Percentiles rank a stretch among this genome's conserved stretches.
Conservation (phyloP, 1,284 basidiomycete genomes). For the Rhizopogon parksii region DNA sequence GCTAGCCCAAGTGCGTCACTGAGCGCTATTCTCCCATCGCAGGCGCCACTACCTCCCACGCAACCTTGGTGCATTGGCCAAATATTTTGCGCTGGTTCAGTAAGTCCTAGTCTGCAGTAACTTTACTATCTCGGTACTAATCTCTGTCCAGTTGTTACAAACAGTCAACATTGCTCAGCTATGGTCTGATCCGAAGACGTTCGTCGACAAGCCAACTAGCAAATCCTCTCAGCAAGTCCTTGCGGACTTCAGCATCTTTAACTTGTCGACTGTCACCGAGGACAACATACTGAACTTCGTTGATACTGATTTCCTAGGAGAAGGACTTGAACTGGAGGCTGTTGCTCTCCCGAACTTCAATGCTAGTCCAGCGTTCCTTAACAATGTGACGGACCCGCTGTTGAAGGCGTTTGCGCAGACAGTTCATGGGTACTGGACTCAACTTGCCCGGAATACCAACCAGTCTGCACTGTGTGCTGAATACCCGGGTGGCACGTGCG, state of each 20-base stretch:
- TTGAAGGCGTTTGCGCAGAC: conserved; percentile 67
- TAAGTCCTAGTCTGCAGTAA: conserved; percentile 33
- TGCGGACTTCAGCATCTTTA: conserved; percentile 60
- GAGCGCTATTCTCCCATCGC: conserved; percentile 54
- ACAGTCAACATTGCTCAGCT: conserved; percentile 75
- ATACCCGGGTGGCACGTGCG: conserved; percentile 48
- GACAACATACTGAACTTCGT: conserved; percentile 65
- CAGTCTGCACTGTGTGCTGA: conserved; percentile 56
- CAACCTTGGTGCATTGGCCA: conserved; percentile 77
- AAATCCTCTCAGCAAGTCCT: conserved; percentile 60
- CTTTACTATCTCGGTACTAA: not conserved
- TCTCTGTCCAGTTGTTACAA: conserved; percentile 59
- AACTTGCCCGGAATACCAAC: conserved; percentile 75
- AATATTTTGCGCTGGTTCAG: conserved; percentile 77
- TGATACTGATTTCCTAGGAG: conserved; percentile 72
- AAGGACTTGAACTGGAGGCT: conserved; percentile 77
- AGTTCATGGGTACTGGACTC: conserved; percentile 79
- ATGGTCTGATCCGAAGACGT: conserved; percentile 81
- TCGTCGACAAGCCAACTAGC: conserved; percentile 86
- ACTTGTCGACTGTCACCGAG: conserved; percentile 41
- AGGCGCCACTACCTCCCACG: conserved; percentile 59
- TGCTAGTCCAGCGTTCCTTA: conserved; percentile 60
- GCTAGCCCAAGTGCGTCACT: conserved; percentile 58
- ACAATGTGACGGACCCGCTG: conserved; percentile 66
- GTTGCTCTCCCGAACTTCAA: conserved; percentile 59